Percentiles rank a stretch among this genome's conserved stretches.
phyloP scores from a whole-genome alignment of 768 basidiomycete genomes.

The Obba rivulosa region DNA sequence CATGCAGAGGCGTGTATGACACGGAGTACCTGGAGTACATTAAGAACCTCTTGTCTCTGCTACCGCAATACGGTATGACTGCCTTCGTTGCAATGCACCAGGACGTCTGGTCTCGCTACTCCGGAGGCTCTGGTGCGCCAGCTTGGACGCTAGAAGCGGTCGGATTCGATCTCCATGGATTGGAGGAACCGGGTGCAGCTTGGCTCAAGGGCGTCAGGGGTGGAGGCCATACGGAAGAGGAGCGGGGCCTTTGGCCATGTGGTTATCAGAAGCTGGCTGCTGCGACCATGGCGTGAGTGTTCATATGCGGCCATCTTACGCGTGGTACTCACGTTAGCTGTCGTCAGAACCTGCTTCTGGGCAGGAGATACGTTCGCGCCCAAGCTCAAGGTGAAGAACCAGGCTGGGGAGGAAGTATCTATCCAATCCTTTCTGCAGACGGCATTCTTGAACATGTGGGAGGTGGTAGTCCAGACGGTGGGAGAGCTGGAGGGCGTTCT shows the following conservation, averaged over 20 bases:
- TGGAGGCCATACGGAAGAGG: conserved; percentile 69
- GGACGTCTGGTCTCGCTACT: conserved; percentile 94
- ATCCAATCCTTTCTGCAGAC: conserved; percentile 83
- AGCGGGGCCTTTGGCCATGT: conserved; percentile 86
- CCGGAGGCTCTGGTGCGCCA: conserved; percentile 93
- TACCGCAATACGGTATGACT: conserved; percentile 67
- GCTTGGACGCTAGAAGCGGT: conserved; percentile 89
- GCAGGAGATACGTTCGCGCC: conserved; percentile 85
- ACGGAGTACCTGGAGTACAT: conserved; percentile 78
- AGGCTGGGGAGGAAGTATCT: conserved; percentile 45
- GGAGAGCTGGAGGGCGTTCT: conserved; percentile 75
- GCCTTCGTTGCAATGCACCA: conserved; percentile 85
- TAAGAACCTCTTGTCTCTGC: conserved; percentile 55
- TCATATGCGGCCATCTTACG: neutral
- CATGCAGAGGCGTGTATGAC: conserved; percentile 74
- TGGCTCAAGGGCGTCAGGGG: conserved; percentile 80
- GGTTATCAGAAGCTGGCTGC: conserved; percentile 94
- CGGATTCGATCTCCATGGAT: conserved; percentile 76
- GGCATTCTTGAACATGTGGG: conserved; percentile 75
- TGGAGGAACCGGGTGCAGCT: conserved; percentile 82
- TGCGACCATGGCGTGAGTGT: conserved; percentile 83
- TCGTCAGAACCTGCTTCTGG: conserved; percentile 83
- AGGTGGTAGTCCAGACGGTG: conserved; percentile 57
- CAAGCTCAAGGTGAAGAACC: conserved; percentile 51
- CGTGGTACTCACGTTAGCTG: neutral